Evolutionary conservation across 495 filamentous ascomycete genomes (phyloP).

Genomic region (Talaromyces nanjingensis): DNA sequence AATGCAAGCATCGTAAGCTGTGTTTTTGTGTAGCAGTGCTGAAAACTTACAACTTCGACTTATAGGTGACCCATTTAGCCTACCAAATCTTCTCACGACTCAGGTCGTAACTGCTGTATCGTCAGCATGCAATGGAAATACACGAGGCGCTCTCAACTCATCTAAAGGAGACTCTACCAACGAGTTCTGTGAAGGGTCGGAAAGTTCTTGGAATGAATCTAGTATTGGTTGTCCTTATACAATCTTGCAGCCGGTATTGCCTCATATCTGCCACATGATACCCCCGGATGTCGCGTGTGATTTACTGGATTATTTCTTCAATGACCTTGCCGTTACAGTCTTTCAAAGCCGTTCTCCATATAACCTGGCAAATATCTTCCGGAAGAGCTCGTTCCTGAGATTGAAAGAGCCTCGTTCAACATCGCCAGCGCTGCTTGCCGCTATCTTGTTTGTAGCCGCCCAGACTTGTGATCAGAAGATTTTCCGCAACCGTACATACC

Average conservation of each 20-base stretch:
- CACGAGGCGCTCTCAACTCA: not conserved
- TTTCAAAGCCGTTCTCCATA: not conserved
- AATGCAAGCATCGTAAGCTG: not conserved
- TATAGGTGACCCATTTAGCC: not conserved
- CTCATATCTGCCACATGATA: not conserved
- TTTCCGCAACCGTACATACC: not conserved
- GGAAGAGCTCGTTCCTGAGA: not conserved
- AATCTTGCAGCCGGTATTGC: not conserved
- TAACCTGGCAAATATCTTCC: not conserved
- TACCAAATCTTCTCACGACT: not conserved
- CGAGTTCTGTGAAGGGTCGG: not conserved
- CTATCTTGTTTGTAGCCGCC: not conserved
- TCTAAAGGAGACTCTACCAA: not conserved
- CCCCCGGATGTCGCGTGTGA: not conserved
- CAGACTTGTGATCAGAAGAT: slow-evolving; percentile 1
- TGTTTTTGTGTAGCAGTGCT: not conserved
- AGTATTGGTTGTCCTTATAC: not conserved
- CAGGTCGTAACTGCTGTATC: not conserved
- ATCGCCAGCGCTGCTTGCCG: not conserved
- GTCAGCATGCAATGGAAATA: not conserved
- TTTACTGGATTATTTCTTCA: slow-evolving; percentile 2
- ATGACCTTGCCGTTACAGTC: not conserved
- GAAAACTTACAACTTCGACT: not conserved
- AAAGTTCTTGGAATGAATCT: slow-evolving; percentile 1
- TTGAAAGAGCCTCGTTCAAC: not conserved